These are phyloP conservation scores for Boeremia lycopersici DNA, from an alignment of 2,329 filamentous ascomycete species.

Conservation along the genomic window DNA sequence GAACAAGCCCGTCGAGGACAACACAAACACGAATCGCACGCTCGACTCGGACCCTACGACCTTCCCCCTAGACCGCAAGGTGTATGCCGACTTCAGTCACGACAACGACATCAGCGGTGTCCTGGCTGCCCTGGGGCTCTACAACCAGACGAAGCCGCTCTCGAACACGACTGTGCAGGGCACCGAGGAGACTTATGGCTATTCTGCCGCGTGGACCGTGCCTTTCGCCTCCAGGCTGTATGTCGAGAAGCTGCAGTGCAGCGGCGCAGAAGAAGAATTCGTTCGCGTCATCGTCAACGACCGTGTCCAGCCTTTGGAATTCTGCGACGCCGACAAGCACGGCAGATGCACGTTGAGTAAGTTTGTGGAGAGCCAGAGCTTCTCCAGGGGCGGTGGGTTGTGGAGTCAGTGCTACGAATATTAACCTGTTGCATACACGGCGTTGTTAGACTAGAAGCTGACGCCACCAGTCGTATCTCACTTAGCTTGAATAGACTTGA, in stretches of 20 bases:
- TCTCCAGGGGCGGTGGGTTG: constrained; percentile 72
- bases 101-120: constrained; percentile 85
- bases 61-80: constrained; percentile 69
- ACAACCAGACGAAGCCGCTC: constrained; percentile 65
- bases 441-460: background rate
- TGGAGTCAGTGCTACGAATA: constrained; percentile 68
- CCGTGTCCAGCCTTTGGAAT: constrained; percentile 73
- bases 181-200: constrained; percentile 66
- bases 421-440: background rate
- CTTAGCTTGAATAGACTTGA: background rate
- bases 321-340: constrained; percentile 71
- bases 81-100: constrained; percentile 92
- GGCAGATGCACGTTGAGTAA: constrained; percentile 72
- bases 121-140: constrained; percentile 78
- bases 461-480: background rate
- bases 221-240: constrained; percentile 83
- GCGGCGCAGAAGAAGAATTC: constrained; percentile 65
- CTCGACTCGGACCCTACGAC: constrained; percentile 70
- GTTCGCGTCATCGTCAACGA: constrained; percentile 86
- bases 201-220: constrained; percentile 77
- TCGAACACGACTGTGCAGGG: constrained; percentile 55
- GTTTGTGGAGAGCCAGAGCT: constrained; percentile 77
- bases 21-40: constrained; percentile 78
- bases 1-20: constrained; percentile 68
- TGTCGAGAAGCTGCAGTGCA: constrained; percentile 84